These are phyloP conservation scores for Aureobasidium leucospermi DNA, from an alignment of 2,329 filamentous ascomycete genomes.

Conservation along the genomic window DNA sequence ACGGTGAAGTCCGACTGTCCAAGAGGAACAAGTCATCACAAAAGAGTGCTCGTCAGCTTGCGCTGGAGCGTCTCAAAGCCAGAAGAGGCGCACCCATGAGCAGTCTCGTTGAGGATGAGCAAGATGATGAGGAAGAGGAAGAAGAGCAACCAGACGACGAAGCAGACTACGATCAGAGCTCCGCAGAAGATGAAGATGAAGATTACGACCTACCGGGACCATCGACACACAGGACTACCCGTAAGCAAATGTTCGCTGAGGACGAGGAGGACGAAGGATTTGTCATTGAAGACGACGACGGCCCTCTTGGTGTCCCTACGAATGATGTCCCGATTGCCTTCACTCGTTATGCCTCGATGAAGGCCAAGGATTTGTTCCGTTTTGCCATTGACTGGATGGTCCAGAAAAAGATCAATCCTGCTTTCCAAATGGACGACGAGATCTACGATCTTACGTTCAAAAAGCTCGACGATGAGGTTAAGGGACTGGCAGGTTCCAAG, in stretches of 20 bases:
- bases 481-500: slow-evolving; percentile 60
- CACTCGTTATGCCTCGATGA: slow-evolving; percentile 57
- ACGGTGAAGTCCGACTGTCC: slow-evolving; percentile 19
- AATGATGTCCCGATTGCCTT: slow-evolving; percentile 60
- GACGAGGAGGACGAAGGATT: slow-evolving; percentile 56
- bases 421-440: slow-evolving; percentile 54
- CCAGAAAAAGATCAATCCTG: slow-evolving; percentile 68
- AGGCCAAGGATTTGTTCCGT: slow-evolving; percentile 64
- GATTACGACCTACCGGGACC: slow-evolving; percentile 14
- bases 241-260: slow-evolving; percentile 41
- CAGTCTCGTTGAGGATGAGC: slow-evolving; percentile 13
- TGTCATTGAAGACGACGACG: slow-evolving; percentile 54
- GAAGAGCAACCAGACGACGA: slow-evolving; percentile 24
- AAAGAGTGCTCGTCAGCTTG: slow-evolving; percentile 33
- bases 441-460: slow-evolving; percentile 62
- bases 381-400: slow-evolving; percentile 75
- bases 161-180: slow-evolving; percentile 24
- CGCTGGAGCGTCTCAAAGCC: slow-evolving; percentile 38
- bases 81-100: slow-evolving; percentile 29
- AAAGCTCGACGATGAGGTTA: slow-evolving; percentile 65
- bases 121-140: slow-evolving; percentile 18
- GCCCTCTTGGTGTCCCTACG: slow-evolving; percentile 33
- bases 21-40: slow-evolving; percentile 23
- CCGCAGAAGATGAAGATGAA: slow-evolving; percentile 26
- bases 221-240: slow-evolving; percentile 9